phyloP scores from a whole-genome alignment of 306 rosid species.

The Potentilla sterilis region DNA sequence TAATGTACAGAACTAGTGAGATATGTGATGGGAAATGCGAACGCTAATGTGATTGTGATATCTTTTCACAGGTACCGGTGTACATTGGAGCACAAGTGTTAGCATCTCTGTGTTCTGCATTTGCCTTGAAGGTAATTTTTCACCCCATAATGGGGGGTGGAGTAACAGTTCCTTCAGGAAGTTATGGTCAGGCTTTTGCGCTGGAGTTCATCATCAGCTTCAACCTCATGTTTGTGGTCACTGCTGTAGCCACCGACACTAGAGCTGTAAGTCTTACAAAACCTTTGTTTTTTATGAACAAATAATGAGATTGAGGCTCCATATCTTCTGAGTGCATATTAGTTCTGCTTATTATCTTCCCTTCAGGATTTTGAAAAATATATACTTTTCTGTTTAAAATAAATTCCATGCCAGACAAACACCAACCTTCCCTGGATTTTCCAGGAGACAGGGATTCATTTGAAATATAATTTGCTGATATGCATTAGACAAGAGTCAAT shows the following conservation, averaged over 20 bases:
- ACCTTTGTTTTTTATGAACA: neutral
- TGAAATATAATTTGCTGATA: neutral
- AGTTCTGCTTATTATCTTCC: neutral
- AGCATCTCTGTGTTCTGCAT: slow-evolving; percentile 71
- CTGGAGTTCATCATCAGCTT: slow-evolving; percentile 71
- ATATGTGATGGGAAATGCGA: neutral
- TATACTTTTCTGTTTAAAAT: neutral
- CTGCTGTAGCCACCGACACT: slow-evolving; percentile 90
- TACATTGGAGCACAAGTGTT: slow-evolving; percentile 70
- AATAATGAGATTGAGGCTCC: neutral
- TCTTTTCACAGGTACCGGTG: slow-evolving; percentile 57
- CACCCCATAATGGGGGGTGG: slow-evolving; percentile 80
- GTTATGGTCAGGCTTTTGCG: slow-evolving; percentile 71
- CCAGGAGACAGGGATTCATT: slow-evolving; percentile 7
- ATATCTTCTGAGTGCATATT: neutral
- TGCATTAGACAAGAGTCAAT: slow-evolving; percentile 20
- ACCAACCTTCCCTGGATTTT: slow-evolving; percentile 7
- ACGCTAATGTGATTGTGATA: neutral
- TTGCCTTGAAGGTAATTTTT: slow-evolving; percentile 61
- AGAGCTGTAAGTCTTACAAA: slow-evolving; percentile 58
- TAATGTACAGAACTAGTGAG: neutral
- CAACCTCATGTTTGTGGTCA: slow-evolving; percentile 91
- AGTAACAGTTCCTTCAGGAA: slow-evolving; percentile 76
- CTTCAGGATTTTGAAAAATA: neutral
- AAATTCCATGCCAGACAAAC: neutral